phyloP scores from a whole-genome alignment of 345 rosid genomes.

The Populus tremula region DNA sequence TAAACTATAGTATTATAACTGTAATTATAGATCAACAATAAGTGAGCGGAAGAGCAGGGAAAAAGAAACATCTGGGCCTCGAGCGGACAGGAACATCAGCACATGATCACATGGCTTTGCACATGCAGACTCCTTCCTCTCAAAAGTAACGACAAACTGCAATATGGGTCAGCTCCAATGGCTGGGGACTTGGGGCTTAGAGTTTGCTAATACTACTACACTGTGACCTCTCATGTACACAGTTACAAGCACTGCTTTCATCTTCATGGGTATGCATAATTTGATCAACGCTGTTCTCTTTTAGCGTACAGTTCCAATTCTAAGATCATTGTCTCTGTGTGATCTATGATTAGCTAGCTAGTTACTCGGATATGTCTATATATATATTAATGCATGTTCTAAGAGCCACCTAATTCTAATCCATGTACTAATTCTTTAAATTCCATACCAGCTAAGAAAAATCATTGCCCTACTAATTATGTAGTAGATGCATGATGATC shows the following conservation, averaged over 20 bases:
- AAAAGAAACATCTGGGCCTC: conserved; percentile 12
- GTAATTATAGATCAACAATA: not conserved
- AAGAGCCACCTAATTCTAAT: not conserved
- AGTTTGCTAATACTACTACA: not conserved
- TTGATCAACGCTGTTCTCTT: not conserved
- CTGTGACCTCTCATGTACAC: not conserved
- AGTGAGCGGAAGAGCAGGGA: not conserved
- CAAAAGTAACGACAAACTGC: conserved; percentile 16
- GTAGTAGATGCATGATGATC: not conserved
- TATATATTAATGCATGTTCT: not conserved
- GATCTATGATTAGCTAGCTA: conserved; percentile 11
- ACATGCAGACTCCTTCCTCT: conserved; percentile 30
- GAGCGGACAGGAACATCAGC: conserved; percentile 30
- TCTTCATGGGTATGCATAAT: not conserved
- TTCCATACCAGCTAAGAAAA: conserved; percentile 19
- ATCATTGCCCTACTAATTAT: not conserved
- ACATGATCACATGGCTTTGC: conserved; percentile 59
- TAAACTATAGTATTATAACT: not conserved
- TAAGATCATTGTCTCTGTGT: conserved; percentile 14
- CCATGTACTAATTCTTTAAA: not conserved
- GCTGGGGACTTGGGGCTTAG: not conserved
- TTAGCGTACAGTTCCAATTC: conserved; percentile 13
- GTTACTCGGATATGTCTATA: conserved; percentile 1
- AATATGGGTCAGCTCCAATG: not conserved
- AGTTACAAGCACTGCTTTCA: not conserved